A percentile compares a stretch with the other conserved stretches of the same genome.
These are phyloP conservation scores for Entonaema liquescens DNA, from an alignment of 495 filamentous ascomycete species.

Conservation along the genomic window DNA sequence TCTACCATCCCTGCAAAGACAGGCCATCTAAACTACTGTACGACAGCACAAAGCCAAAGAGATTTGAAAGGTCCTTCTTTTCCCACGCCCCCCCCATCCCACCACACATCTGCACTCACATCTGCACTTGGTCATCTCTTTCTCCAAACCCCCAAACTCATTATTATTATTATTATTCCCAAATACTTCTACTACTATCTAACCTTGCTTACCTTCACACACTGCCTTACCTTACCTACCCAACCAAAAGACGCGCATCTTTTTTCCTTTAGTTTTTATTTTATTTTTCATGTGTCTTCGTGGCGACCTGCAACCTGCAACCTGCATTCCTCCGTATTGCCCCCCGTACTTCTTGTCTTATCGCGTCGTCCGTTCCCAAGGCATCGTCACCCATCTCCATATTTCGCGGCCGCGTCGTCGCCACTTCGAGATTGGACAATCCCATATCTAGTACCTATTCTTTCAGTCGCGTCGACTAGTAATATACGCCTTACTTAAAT, in stretches of 20 bases:
- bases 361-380: constrained; percentile 37
- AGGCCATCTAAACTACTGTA: constrained; percentile 23
- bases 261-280: constrained; percentile 31
- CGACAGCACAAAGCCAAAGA: constrained; percentile 33
- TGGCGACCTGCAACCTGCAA: constrained; percentile 34
- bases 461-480: constrained; percentile 38
- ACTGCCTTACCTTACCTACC: constrained; percentile 43
- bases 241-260: constrained; percentile 43
- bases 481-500: constrained; percentile 30
- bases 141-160: constrained; percentile 38
- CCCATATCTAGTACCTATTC: constrained; percentile 22
- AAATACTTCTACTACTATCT: constrained; percentile 40
- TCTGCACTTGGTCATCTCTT: constrained; percentile 23
- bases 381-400: constrained; percentile 47
- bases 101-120: constrained; percentile 6
- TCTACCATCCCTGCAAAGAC: constrained; percentile 9
- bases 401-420: constrained; percentile 53
- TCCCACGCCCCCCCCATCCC: constrained; percentile 7
- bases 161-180: constrained; percentile 37
- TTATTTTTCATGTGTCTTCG: constrained; percentile 30
- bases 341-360: constrained; percentile 34
- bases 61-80: constrained; percentile 39
- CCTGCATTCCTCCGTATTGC: constrained; percentile 28
- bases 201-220: constrained; percentile 53
- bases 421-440: constrained; percentile 49